Evolutionary conservation across 441 rosid species (phyloP).

Genomic region (Hypseocharis bilobata): DNA sequence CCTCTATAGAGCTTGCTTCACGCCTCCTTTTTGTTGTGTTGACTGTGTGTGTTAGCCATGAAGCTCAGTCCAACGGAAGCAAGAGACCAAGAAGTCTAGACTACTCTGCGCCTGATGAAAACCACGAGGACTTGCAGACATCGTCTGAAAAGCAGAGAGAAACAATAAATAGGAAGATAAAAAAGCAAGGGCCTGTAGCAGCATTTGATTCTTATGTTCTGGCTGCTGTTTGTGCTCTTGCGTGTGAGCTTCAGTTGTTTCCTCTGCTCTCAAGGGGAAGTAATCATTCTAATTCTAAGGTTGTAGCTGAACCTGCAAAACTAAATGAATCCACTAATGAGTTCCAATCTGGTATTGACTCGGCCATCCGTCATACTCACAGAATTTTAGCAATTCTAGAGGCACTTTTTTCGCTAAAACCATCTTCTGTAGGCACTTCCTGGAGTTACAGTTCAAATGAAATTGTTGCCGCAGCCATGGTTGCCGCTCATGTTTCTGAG

Average conservation of each 20-base stretch:
- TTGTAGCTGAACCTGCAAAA: constrained; percentile 42
- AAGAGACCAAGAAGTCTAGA: constrained; percentile 66
- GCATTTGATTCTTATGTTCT: constrained; percentile 96
- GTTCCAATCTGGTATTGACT: constrained; percentile 49
- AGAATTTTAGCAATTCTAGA: constrained; percentile 81
- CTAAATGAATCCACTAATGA: constrained; percentile 52
- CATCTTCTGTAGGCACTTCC: constrained; percentile 89
- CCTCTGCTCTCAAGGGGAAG: constrained; percentile 61
- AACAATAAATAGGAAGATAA: constrained; percentile 40
- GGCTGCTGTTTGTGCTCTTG: constrained; percentile 95
- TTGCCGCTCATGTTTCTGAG: constrained; percentile 97
- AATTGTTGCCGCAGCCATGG: constrained; percentile 99
- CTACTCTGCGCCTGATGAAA: constrained; percentile 33
- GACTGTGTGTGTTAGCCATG: constrained; percentile 94
- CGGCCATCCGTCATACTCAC: constrained; percentile 82
- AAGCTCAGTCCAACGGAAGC: constrained; percentile 76
- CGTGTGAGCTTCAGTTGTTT: constrained; percentile 90
- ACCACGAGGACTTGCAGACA: constrained; percentile 30
- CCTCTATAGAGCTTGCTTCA: constrained; percentile 86
- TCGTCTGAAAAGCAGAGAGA: constrained; percentile 35
- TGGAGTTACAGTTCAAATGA: constrained; percentile 96
- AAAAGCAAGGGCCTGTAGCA: constrained; percentile 89
- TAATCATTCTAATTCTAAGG: constrained; percentile 37
- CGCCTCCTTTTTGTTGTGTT: constrained; percentile 88
- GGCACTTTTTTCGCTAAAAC: constrained; percentile 91